These are phyloP conservation scores for Solanum chmielewskii DNA, from an alignment of 257 asterid species.

Conservation along the genomic window DNA sequence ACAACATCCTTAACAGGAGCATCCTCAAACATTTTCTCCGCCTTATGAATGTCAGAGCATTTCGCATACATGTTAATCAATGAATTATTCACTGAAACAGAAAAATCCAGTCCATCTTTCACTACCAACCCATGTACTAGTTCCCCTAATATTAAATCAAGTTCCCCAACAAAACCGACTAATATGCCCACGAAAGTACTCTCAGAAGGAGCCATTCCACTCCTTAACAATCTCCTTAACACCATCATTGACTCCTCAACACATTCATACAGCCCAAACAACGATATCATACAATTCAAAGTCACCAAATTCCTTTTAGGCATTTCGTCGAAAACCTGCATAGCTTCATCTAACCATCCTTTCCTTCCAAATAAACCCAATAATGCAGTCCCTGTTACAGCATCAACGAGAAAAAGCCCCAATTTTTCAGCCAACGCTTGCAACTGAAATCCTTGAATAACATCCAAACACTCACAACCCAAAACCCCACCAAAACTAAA, in stretches of 20 bases:
- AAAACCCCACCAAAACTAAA: conserved; percentile 53
- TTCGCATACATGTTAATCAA: conserved; percentile 52
- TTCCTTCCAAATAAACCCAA: conserved; percentile 51
- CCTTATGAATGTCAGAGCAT: conserved; percentile 8
- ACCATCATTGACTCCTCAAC: conserved; percentile 29
- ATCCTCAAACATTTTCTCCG: conserved; percentile 50
- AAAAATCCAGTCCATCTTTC: conserved; percentile 38
- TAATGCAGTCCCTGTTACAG: conserved; percentile 66
- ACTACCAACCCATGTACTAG: conserved; percentile 48
- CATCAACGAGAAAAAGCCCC: conserved; percentile 32
- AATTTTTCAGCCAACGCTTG: conserved; percentile 48
- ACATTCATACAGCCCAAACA: conserved; percentile 42
- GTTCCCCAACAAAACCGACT: conserved; percentile 21
- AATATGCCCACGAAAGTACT: conserved; percentile 41
- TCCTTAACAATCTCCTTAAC: conserved; percentile 36
- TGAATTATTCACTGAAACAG: conserved; percentile 39
- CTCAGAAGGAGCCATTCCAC: conserved; percentile 32
- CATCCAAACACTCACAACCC: conserved; percentile 32
- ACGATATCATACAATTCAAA: conserved; percentile 50
- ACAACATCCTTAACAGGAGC: conserved; percentile 44
- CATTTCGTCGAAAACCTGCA: conserved; percentile 46
- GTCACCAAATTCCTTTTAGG: conserved; percentile 55
- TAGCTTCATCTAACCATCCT: conserved; percentile 46
- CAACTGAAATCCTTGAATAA: conserved; percentile 43
- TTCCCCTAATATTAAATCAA: conserved; percentile 30